phyloP scores from a whole-genome alignment of 1,284 basidiomycete genomes.

The Microbotryomycetes sp. region DNA sequence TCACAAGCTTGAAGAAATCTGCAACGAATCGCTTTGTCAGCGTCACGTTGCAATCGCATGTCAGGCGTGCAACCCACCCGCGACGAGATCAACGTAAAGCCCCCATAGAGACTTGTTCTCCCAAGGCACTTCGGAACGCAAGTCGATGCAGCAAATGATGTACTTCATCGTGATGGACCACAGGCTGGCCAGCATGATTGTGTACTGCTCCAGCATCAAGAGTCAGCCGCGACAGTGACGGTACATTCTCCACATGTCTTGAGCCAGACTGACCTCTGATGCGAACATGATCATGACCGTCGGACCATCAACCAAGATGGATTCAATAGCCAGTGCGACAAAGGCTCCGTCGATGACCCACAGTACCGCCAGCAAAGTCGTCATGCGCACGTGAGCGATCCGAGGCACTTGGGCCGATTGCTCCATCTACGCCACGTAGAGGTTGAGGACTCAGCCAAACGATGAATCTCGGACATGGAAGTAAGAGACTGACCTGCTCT shows the following conservation, averaged over 20 bases:
- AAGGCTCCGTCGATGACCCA: conserved; percentile 65
- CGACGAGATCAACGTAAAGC: conserved; percentile 89
- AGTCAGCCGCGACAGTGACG: too few relatives aligned
- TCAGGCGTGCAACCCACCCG: conserved; percentile 51
- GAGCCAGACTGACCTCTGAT: conserved; percentile 68
- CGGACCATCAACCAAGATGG: conserved; percentile 68
- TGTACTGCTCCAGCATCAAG: conserved; percentile 55
- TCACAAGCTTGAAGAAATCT: conserved; percentile 90
- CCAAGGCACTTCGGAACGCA: conserved; percentile 55
- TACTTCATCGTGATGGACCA: conserved; percentile 79
- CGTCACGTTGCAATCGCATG: not conserved
- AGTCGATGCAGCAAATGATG: conserved; percentile 71
- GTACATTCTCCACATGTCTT: too few relatives aligned
- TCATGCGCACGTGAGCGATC: conserved; percentile 80
- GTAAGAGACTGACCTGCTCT: conserved; percentile 73
- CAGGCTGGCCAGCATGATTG: conserved; percentile 76
- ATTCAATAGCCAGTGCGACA: conserved; percentile 69
- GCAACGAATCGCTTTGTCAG: conserved; percentile 11
- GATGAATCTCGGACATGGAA: not conserved
- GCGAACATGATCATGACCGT: conserved; percentile 90
- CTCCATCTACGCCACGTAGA: conserved; percentile 68
- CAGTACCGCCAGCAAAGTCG: conserved; percentile 60
- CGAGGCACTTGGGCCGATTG: conserved; percentile 83
- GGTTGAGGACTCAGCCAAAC: not conserved
- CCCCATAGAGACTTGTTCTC: conserved; percentile 96